Conservation (phyloP, 805 yeast genomes). For the Metschnikowia noctiluminum region DNA sequence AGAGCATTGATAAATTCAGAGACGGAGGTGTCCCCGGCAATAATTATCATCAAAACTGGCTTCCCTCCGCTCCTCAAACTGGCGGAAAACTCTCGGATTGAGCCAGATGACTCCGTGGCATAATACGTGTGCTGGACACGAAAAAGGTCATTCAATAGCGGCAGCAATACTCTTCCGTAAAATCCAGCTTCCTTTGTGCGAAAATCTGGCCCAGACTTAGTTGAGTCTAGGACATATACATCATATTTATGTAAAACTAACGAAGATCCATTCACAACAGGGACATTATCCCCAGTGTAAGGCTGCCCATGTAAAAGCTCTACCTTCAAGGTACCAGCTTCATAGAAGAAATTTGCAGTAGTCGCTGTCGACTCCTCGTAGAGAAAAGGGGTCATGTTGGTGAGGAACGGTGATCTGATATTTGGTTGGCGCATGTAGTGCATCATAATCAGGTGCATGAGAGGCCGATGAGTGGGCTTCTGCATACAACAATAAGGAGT, state of each 20-base stretch:
- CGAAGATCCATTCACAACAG: background rate
- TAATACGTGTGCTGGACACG: conserved; percentile 37
- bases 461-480: background rate
- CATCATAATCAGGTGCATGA: background rate
- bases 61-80: conserved; percentile 16
- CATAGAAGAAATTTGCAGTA: background rate
- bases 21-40: conserved; percentile 86
- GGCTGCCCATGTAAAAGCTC: background rate
- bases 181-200: conserved; percentile 30
- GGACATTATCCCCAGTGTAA: background rate
- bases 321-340: background rate
- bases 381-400: conserved; percentile 1
- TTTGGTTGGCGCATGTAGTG: too few species aligned
- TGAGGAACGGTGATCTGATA: too few species aligned
- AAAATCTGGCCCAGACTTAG: conserved; percentile 45
- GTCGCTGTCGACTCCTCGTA: conserved; percentile 3
- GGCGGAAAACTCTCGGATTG: conserved; percentile 41
- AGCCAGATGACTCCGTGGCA: conserved; percentile 38
- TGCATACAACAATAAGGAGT: background rate
- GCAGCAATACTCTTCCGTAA: conserved; percentile 42
- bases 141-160: conserved; percentile 40
- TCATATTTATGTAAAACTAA: conserved; percentile 8
- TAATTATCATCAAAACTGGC: conserved; percentile 46
- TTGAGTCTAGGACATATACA: conserved; percentile 44
- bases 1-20: conserved; percentile 66